Evolutionary conservation across 306 rosid genomes (phyloP), one percentile per base, ranked within the genome.

Genomic region (Castanea crenata): DNA sequence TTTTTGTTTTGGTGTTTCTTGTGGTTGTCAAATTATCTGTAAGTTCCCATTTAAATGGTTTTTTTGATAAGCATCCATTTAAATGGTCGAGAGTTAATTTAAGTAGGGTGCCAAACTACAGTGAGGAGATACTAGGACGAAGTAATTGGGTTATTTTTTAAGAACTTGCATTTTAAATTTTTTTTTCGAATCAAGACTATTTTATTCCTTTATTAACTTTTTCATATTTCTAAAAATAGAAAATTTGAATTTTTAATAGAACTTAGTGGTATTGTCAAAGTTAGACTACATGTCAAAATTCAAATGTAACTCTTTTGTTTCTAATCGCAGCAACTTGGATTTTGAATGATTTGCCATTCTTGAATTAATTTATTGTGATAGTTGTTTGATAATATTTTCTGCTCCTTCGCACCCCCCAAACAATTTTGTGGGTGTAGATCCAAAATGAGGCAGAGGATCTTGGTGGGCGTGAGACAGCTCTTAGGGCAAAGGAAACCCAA

Each of bases 381-480:
- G 55, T 62, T 83, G 46, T 67, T 80, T 68, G 35, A 62, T 79
- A 38, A 56, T 79, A 74, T 75, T 74, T 73, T 44, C 35, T 29
- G 78, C 75, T 9, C 46, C 27, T 15, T 73, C 14, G 21, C 44
- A 55, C 59, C 3, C 32, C 74, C 62, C n/a, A 44, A 14, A 31
- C 8, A 27, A 71, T 81, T 54, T 71, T 29, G 79, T 73, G 84
- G 81, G 76, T 79, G 55, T 78, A 94, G 99, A 91, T 94, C 75
- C 91, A 86, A 71, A 77, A 85, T 83, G 97, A 94, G 88, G 95
- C 97, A 54, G 88, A 84, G 76, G 93, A 90, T 83, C 97, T 94
- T 80, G 97, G 92, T 73, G 74, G 55, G 73, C 92, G 97, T 1
- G 87, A 88, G 86, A 76, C 38, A 77, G 89, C 87, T 74, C 96